Conservation (phyloP, 495 filamentous ascomycete species). For the Talaromyces nanjingensis region DNA sequence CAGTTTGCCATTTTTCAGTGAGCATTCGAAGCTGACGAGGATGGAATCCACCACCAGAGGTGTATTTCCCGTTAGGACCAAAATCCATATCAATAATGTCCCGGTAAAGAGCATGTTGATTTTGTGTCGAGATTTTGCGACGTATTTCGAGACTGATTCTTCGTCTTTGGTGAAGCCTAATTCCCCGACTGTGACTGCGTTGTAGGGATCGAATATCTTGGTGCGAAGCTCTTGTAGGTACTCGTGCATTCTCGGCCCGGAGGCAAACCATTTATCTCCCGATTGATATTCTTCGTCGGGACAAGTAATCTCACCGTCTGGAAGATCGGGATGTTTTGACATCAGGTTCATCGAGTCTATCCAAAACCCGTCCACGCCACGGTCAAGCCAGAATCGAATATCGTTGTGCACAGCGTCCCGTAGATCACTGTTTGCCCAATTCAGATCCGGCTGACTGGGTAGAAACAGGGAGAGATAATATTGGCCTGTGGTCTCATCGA, state of each 20-base stretch:
- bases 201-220: conserved; percentile 48
- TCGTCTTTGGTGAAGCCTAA: conserved; percentile 42
- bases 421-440: conserved; percentile 36
- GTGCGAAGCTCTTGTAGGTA: conserved; percentile 31
- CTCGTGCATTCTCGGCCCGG: conserved; percentile 45
- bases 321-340: conserved; percentile 29
- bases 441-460: conserved; percentile 38
- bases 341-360: conserved; percentile 43
- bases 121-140: conserved; percentile 18
- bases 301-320: conserved; percentile 17
- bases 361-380: conserved; percentile 38
- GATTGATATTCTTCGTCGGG: conserved; percentile 30
- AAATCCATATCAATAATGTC: conserved; percentile 37
- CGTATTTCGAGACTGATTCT: conserved; percentile 34
- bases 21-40: conserved; percentile 24
- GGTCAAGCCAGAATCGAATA: conserved; percentile 41
- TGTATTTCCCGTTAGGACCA: conserved; percentile 21
- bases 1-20: conserved; percentile 24
- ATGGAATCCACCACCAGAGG: conserved; percentile 8
- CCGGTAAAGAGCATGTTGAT: conserved; percentile 28
- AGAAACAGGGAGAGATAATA: conserved; percentile 39
- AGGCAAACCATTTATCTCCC: conserved; percentile 21
- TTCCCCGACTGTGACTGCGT: conserved; percentile 55
- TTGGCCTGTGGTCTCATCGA: conserved; percentile 30
- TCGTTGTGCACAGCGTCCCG: conserved; percentile 33